Percentiles rank a stretch among this genome's conserved stretches.
phyloP scores from a whole-genome alignment of 2,329 filamentous ascomycete species.

The Phaeosphaeria sp. region DNA sequence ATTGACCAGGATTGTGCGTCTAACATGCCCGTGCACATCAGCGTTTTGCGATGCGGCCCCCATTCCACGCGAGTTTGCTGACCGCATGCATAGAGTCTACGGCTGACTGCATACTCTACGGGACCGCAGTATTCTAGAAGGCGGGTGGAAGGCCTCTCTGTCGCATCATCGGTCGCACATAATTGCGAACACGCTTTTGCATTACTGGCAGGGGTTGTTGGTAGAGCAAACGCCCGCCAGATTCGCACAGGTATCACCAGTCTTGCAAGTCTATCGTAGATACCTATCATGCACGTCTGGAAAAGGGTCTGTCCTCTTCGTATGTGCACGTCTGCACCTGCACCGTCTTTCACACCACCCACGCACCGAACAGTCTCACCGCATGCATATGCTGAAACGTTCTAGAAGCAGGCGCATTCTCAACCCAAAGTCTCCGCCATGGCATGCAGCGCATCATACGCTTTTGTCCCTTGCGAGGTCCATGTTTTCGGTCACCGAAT shows the following conservation, averaged over 20 bases:
- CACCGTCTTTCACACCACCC: background rate
- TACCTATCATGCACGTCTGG: background rate
- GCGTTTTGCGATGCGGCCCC: background rate
- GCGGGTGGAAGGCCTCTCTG: background rate
- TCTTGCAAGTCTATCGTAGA: background rate
- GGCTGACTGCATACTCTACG: background rate
- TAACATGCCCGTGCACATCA: background rate
- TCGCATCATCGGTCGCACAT: background rate
- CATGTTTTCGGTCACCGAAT: background rate
- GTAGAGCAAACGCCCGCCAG: background rate
- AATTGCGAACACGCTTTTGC: background rate
- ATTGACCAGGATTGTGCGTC: background rate
- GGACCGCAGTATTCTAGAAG: conserved; percentile 4
- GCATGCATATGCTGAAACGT: background rate
- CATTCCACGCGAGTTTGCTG: conserved; percentile 1
- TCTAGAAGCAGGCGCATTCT: conserved; percentile 14
- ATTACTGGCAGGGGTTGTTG: background rate
- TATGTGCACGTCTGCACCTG: background rate
- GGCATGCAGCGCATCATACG: background rate
- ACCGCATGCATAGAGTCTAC: background rate
- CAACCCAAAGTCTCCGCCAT: background rate
- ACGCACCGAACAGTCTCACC: background rate
- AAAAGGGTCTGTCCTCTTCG: background rate
- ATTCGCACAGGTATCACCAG: background rate
- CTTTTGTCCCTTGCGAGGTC: background rate